Percentiles rank a stretch among this genome's conserved stretches.
These are phyloP conservation scores for Thalassiosira tumida DNA, from an alignment of 352 stramenopile species.

Conservation along the genomic window DNA sequence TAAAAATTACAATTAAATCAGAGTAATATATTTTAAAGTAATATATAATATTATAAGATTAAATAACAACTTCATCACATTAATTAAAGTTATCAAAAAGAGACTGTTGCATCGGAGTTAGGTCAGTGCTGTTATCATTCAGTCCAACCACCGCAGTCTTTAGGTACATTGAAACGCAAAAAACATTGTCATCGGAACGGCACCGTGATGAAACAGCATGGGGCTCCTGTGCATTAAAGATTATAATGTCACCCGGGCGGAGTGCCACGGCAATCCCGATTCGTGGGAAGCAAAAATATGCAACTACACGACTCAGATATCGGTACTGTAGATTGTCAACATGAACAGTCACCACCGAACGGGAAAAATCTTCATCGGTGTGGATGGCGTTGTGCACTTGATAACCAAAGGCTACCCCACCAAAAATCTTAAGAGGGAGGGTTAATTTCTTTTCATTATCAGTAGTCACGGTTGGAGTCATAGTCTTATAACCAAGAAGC, in stretches of 20 bases:
- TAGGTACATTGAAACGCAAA: neutral
- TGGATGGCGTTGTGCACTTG: neutral
- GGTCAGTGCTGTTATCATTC: conserved; percentile 29
- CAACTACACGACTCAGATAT: neutral
- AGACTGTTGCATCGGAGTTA: too few relatives aligned
- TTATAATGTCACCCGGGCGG: neutral
- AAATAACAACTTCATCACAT: too few relatives aligned
- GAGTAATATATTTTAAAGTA: too few relatives aligned
- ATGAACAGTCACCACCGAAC: neutral
- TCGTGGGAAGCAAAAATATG: neutral
- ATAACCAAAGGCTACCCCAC: neutral
- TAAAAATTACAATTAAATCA: too few relatives aligned
- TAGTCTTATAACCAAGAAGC: neutral
- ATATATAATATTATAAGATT: too few relatives aligned
- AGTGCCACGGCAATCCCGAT: conserved; percentile 13
- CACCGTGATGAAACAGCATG: neutral
- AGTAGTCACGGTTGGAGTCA: neutral
- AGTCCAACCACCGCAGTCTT: conserved; percentile 4
- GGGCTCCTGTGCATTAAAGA: conserved; percentile 11
- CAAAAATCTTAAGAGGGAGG: neutral
- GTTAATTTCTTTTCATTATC: neutral
- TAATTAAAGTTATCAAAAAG: too few relatives aligned
- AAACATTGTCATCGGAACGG: neutral
- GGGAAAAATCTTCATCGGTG: neutral
- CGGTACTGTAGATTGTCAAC: neutral